A percentile compares a stretch with the other conserved stretches of the same genome.
phyloP scores from a whole-genome alignment of 2,329 filamentous ascomycete species.

The Tolypocladium guangdongense region DNA sequence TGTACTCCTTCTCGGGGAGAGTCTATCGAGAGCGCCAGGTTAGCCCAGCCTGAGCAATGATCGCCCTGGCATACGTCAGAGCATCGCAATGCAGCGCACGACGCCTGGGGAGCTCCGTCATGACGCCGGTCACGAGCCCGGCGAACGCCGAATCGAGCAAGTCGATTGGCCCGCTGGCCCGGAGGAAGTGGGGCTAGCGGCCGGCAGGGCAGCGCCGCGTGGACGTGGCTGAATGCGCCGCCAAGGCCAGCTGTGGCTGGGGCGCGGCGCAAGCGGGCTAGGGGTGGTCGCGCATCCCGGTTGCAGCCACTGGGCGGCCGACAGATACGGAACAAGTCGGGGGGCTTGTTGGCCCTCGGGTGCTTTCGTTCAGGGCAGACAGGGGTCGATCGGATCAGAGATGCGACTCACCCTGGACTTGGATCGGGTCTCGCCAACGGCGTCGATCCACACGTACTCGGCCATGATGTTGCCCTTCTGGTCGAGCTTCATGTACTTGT shows the following conservation, averaged over 20 bases:
- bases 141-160: not conserved
- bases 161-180: not conserved
- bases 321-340: slow-evolving; percentile 7
- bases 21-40: slow-evolving; percentile 26
- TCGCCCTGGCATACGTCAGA: not conserved
- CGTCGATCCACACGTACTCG: slow-evolving; percentile 96
- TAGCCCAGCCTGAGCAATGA: not conserved
- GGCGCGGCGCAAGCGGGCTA: not conserved
- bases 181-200: not conserved
- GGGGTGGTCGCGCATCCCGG: not conserved
- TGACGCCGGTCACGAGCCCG: not conserved
- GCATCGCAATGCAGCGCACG: not conserved
- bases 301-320: not conserved
- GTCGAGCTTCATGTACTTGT: slow-evolving; percentile 84
- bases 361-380: not conserved
- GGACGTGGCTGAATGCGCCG: not conserved
- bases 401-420: slow-evolving; percentile 78
- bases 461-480: slow-evolving; percentile 85
- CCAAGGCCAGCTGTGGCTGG: slow-evolving; percentile 1
- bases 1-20: slow-evolving; percentile 37
- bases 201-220: not conserved
- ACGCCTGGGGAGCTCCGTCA: not conserved
- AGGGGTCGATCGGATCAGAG: not conserved
- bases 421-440: slow-evolving; percentile 71
- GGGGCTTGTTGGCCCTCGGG: not conserved